Base-by-base conservation (phyloP, 306 rosid genomes). In the Quercus gilva region DNA sequence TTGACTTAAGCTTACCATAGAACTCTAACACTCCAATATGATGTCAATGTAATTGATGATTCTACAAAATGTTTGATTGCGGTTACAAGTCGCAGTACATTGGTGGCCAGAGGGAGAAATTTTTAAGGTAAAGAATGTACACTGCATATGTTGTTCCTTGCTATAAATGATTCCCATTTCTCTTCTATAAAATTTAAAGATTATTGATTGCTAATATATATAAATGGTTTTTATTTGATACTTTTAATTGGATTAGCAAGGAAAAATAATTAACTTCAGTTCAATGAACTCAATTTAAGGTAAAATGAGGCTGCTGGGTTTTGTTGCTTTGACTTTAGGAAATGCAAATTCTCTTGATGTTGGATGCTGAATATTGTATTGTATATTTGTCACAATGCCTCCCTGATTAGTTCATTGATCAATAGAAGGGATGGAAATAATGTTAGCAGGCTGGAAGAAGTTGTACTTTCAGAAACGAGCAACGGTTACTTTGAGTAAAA, bases 21-120 rank as follows among this genome's bases (percentile, higher is more conserved):
- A 59, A 77, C 77, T 79, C 73, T 80, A 51, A 10, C 52, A 73
- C 58, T 80, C 55, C 73, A 58, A 71, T 72, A 35, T 4, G 23
- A 58, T 51, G 76, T 84, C 74, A 74, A 83, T 80, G 87, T 49
- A 41, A 74, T 55, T 4, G 21, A 17, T 63, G 21, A 17, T 63
- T 74, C 55, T 71, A 73, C 85, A 88, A 69, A 20, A 88, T 88
- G 91, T 88, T 88, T 80, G 84, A 77, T 28, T 78, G 75, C 53
- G 76, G 83, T 84, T 86, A 81, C 83, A 85, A 88, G 77, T 76
- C 89, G 72, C 87, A 81, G 52, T 87, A 87, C 69, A 82, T 87
- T 69, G 85, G 83, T 67, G 86, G 86, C 77, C 86, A 85, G 37
- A 88, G 76, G 79, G 88, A 88, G 67, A 85, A 81, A 76, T 88